A percentile compares a stretch with the other conserved stretches of the same genome.
Evolutionary conservation across 306 rosid genomes (phyloP).

Genomic region (Prunus dulcis): DNA sequence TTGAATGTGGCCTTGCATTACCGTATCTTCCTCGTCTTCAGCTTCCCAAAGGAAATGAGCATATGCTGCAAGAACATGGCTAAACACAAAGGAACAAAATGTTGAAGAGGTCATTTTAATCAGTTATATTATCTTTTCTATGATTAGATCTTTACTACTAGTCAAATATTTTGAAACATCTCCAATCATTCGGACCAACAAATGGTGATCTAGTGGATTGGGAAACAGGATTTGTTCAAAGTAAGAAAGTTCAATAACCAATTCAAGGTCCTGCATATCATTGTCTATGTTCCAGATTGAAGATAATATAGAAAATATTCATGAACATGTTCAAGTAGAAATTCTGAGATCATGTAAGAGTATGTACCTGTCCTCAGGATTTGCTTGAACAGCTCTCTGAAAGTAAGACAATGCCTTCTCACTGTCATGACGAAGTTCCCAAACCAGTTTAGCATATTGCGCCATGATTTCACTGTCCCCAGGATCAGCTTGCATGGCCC

Average conservation of each 20-base stretch:
- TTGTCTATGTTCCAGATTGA: neutral
- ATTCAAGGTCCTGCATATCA: too few relatives aligned
- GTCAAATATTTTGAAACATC: neutral
- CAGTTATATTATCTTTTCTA: neutral
- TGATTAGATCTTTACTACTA: neutral
- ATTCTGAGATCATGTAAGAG: slow-evolving; percentile 9
- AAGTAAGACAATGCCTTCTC: slow-evolving; percentile 45
- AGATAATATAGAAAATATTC: neutral
- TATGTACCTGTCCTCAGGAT: slow-evolving; percentile 58
- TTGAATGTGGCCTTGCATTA: slow-evolving; percentile 16
- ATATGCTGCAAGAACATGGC: slow-evolving; percentile 76
- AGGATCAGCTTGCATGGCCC: slow-evolving; percentile 60
- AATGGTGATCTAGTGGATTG: neutral
- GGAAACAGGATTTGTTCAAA: neutral
- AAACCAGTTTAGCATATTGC: slow-evolving; percentile 64
- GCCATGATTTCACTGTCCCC: slow-evolving; percentile 57
- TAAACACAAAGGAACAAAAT: slow-evolving; percentile 31
- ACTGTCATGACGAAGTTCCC: slow-evolving; percentile 73
- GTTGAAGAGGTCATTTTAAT: neutral
- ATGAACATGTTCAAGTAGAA: neutral
- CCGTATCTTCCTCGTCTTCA: slow-evolving; percentile 41
- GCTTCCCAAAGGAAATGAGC: slow-evolving; percentile 81
- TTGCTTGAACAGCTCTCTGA: slow-evolving; percentile 60
- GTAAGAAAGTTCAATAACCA: too few relatives aligned
- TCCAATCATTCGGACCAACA: neutral